Conservation (phyloP, 495 filamentous ascomycete species). For the Talaromyces thailandensis region DNA sequence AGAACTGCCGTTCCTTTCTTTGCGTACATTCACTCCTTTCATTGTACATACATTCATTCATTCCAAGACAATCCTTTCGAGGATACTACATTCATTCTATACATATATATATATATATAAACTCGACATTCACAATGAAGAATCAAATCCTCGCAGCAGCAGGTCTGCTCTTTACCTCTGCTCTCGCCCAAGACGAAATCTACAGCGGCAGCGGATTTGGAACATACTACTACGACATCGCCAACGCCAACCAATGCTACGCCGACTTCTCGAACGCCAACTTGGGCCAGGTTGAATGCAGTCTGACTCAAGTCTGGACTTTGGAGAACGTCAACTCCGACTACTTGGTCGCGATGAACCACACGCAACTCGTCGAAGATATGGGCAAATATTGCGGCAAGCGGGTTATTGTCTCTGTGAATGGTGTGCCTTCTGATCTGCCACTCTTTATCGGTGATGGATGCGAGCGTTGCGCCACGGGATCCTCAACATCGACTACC, state of each 20-base stretch:
- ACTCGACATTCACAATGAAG: neutral
- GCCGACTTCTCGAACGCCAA: constrained; percentile 8
- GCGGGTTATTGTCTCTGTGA: constrained; percentile 10
- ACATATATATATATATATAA: neutral
- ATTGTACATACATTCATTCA: neutral
- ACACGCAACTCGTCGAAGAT: constrained; percentile 7
- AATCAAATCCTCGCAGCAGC: neutral
- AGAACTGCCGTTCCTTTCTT: constrained; percentile 1
- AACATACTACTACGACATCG: constrained; percentile 13
- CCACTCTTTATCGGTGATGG: constrained; percentile 12
- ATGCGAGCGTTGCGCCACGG: constrained; percentile 9
- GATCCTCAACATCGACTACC: neutral
- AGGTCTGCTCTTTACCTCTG: neutral
- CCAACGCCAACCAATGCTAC: constrained; percentile 6
- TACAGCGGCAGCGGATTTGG: constrained; percentile 8
- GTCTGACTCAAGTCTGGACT: constrained; percentile 4
- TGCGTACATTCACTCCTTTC: neutral
- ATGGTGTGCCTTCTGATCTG: constrained; percentile 8
- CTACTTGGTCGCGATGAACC: constrained; percentile 12
- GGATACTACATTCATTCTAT: neutral
- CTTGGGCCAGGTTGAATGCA: constrained; percentile 8
- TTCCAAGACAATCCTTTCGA: neutral
- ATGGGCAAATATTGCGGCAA: constrained; percentile 11
- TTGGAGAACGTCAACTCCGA: constrained; percentile 11
- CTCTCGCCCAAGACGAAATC: neutral